Evolutionary conservation across 768 basidiomycete species (phyloP).

Genomic region (Tylopilus felleus): DNA sequence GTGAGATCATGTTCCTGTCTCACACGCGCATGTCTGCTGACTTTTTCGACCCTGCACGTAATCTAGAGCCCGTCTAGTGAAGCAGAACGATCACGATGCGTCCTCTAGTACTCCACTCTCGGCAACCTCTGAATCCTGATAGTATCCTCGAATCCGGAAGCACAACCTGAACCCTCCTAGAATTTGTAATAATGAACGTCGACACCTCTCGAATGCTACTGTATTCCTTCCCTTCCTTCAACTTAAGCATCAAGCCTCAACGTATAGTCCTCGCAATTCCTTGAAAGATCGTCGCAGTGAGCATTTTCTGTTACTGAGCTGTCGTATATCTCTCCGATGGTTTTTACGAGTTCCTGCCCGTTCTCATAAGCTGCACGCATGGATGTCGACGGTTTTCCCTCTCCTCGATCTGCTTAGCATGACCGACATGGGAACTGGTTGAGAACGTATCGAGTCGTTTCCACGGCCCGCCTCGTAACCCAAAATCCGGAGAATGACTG

Average conservation of each 20-base stretch:
- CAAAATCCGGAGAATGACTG: not conserved
- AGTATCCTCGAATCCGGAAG: not conserved
- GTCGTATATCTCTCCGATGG: not conserved
- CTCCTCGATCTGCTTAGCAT: not conserved
- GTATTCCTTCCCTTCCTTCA: not conserved
- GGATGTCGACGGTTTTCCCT: too few relatives aligned
- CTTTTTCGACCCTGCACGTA: not conserved
- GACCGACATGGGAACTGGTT: not conserved
- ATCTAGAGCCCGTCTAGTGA: constrained; percentile 9
- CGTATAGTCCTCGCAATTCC: too few relatives aligned
- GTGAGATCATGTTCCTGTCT: constrained; percentile 19
- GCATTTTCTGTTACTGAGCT: not conserved
- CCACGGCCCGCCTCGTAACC: not conserved
- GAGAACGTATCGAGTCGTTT: not conserved
- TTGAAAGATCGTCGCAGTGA: not conserved
- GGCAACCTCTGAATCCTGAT: not conserved
- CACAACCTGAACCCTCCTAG: too few relatives aligned
- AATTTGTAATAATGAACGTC: not conserved
- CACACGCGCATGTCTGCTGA: not conserved
- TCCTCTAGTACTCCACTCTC: not conserved
- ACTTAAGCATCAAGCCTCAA: not conserved
- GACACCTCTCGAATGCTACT: too few relatives aligned
- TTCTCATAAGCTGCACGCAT: too few relatives aligned
- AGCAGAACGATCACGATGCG: not conserved
- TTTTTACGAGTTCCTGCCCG: too few relatives aligned